These are phyloP conservation scores for Irpex sp. DNA, from an alignment of 1,284 basidiomycete genomes.

Conservation along the genomic window DNA sequence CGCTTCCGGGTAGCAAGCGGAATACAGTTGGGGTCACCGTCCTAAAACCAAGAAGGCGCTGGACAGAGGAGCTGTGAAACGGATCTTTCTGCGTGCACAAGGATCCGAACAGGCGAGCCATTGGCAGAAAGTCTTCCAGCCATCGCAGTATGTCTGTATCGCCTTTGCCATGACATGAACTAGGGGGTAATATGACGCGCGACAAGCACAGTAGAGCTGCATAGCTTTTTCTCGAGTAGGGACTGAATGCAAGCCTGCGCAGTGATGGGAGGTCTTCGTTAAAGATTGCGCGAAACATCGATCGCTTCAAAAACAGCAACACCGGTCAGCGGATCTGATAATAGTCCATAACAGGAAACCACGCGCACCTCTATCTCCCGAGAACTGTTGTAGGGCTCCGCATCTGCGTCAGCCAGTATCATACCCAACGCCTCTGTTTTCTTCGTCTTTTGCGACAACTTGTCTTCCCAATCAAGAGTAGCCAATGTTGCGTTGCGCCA, in stretches of 20 bases:
- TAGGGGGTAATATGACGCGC: neutral
- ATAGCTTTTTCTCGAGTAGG: neutral
- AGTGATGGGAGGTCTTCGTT: neutral
- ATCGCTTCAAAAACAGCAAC: neutral
- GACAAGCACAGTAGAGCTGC: neutral
- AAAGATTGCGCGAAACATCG: neutral
- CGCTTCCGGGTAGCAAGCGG: neutral
- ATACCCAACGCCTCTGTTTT: neutral
- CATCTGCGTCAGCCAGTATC: too few relatives aligned
- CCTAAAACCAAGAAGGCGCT: slow-evolving; percentile 1
- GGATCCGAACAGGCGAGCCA: neutral
- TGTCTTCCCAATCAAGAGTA: neutral
- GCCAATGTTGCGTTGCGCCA: slow-evolving; percentile 24
- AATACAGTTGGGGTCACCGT: neutral
- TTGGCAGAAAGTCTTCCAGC: neutral
- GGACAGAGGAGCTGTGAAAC: neutral
- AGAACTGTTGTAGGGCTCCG: too few relatives aligned
- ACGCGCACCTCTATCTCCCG: too few relatives aligned
- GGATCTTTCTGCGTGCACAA: neutral
- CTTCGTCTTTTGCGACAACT: neutral
- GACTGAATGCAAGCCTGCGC: neutral
- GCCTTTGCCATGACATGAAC: slow-evolving; percentile 22
- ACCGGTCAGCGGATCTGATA: too few relatives aligned
- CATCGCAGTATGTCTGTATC: neutral
- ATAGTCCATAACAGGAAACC: too few relatives aligned